Conservation (phyloP, 495 filamentous ascomycete genomes). For the Neurospora terricola region DNA sequence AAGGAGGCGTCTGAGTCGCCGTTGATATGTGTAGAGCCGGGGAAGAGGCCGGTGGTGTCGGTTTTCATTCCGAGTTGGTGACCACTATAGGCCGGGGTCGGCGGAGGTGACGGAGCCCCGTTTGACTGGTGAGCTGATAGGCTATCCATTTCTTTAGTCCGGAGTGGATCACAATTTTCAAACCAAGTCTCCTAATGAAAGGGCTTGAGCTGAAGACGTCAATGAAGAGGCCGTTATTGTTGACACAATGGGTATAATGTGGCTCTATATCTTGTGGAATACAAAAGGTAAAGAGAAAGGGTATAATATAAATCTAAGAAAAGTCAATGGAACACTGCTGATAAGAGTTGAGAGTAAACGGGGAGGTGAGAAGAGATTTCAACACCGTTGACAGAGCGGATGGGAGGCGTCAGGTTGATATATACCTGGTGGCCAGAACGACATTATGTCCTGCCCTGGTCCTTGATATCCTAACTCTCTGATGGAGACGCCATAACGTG, state of each 20-base stretch:
- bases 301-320: neutral
- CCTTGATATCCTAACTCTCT: neutral
- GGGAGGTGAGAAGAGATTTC: neutral
- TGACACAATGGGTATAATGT: neutral
- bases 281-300: neutral
- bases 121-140: conserved; percentile 3
- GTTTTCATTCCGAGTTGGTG: neutral
- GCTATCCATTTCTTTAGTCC: neutral
- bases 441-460: neutral
- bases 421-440: neutral
- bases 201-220: neutral
- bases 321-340: neutral
- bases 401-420: conserved; percentile 4
- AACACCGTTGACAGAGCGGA: neutral
- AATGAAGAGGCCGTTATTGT: neutral
- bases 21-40: neutral
- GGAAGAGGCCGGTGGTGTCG: conserved; percentile 5
- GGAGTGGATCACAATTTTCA: neutral
- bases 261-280: neutral
- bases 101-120: conserved; percentile 17
- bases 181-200: neutral
- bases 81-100: conserved; percentile 11
- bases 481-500: neutral
- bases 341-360: neutral
- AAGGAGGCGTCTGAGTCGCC: neutral